These are phyloP conservation scores for Carex littledalei DNA, from an alignment of 176 grass and related monocot genomes.

Conservation along the genomic window DNA sequence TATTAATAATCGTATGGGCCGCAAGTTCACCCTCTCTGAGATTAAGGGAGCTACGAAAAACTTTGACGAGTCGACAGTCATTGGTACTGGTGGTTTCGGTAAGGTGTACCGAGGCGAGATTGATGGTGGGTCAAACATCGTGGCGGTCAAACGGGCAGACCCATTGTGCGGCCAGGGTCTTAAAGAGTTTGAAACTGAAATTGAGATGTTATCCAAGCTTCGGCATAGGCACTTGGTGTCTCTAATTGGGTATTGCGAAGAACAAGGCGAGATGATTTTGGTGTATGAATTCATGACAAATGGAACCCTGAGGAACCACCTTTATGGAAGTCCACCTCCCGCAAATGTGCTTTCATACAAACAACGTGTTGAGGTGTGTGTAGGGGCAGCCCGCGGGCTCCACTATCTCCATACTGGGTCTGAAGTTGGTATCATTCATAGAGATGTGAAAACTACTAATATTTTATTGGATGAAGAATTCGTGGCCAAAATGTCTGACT, in stretches of 20 bases:
- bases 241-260: constrained; percentile 94
- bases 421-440: constrained; percentile 83
- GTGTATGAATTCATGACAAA: constrained; percentile 98
- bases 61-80: constrained; percentile 76
- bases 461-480: constrained; percentile 86
- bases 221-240: constrained; percentile 93
- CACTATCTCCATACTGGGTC: constrained; percentile 97
- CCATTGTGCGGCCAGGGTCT: constrained; percentile 66
- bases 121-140: constrained; percentile 41
- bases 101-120: constrained; percentile 89
- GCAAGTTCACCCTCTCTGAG: constrained; percentile 65
- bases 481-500: constrained; percentile 92
- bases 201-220: constrained; percentile 93
- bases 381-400: constrained; percentile 74
- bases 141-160: constrained; percentile 83
- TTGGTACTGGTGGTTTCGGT: constrained; percentile 84
- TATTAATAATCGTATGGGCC: constrained; percentile 44
- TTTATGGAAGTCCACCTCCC: constrained; percentile 57
- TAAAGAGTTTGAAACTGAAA: constrained; percentile 95
- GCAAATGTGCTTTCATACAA: constrained; percentile 62
- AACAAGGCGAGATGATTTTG: constrained; percentile 89
- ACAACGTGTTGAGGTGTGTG: constrained; percentile 70
- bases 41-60: constrained; percentile 74
- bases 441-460: constrained; percentile 96
- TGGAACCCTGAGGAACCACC: constrained; percentile 84